These are phyloP conservation scores for Zelopaecilomyces penicillatus DNA, from an alignment of 2,329 filamentous ascomycete species.

Conservation along the genomic window DNA sequence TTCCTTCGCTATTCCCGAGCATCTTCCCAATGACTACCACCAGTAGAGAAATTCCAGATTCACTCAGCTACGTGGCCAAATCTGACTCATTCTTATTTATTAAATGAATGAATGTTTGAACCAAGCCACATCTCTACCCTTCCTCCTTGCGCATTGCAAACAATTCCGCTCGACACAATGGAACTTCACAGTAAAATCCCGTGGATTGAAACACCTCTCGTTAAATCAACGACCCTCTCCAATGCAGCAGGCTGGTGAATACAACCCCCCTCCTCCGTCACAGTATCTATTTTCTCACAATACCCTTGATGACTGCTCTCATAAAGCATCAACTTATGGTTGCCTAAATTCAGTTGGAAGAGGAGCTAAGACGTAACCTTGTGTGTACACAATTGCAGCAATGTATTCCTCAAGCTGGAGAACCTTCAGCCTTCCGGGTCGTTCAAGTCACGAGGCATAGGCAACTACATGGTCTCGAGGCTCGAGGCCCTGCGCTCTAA, in stretches of 20 bases:
- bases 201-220: slow-evolving; percentile 61
- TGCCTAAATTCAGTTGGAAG: too few relatives aligned
- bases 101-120: too few relatives aligned
- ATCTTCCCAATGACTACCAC: too few relatives aligned
- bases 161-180: too few relatives aligned
- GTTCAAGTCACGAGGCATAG: slow-evolving; percentile 75
- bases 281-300: not conserved
- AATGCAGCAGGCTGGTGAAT: slow-evolving; percentile 13
- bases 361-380: not conserved
- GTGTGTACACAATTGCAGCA: slow-evolving; percentile 33
- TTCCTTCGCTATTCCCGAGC: too few relatives aligned
- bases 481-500: slow-evolving; percentile 15
- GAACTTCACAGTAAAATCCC: slow-evolving; percentile 24
- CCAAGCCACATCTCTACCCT: too few relatives aligned
- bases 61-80: too few relatives aligned
- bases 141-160: too few relatives aligned
- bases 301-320: not conserved
- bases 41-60: too few relatives aligned
- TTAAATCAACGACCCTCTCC: slow-evolving; percentile 46
- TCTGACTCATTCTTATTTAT: too few relatives aligned
- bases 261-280: not conserved
- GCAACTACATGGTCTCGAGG: slow-evolving; percentile 54
- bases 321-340: too few relatives aligned
- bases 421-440: slow-evolving; percentile 73
- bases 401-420: slow-evolving; percentile 76